Percentiles rank a stretch among this genome's conserved stretches.
Conservation (phyloP, 139 green algal genomes). For the Picochlorum sp. region DNA sequence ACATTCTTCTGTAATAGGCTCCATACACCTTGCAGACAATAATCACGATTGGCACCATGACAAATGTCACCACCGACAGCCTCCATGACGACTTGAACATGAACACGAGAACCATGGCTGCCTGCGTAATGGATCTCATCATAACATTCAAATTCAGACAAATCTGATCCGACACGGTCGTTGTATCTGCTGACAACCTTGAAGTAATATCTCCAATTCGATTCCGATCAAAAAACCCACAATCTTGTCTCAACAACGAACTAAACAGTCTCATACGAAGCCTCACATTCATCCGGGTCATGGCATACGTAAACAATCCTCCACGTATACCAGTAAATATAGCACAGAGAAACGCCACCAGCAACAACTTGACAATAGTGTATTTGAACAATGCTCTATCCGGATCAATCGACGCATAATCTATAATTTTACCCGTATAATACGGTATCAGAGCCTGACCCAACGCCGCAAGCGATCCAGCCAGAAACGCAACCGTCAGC, state of each 20-base stretch:
- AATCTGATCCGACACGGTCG: slow-evolving; percentile 59
- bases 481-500: slow-evolving; percentile 43
- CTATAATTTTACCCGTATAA: slow-evolving; percentile 64
- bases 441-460: slow-evolving; percentile 60
- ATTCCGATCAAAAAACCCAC: slow-evolving; percentile 68
- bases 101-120: slow-evolving; percentile 65
- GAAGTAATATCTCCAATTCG: slow-evolving; percentile 49
- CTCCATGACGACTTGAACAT: slow-evolving; percentile 76
- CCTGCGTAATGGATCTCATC: slow-evolving; percentile 43
- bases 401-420: slow-evolving; percentile 66
- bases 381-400: slow-evolving; percentile 35
- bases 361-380: slow-evolving; percentile 52
- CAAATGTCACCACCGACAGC: slow-evolving; percentile 71
- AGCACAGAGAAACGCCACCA: slow-evolving; percentile 42
- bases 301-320: slow-evolving; percentile 58
- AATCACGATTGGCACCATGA: slow-evolving; percentile 64
- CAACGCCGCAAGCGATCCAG: slow-evolving; percentile 50
- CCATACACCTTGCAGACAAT: slow-evolving; percentile 73
- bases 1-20: slow-evolving; percentile 53
- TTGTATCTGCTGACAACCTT: slow-evolving; percentile 67
- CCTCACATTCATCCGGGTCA: slow-evolving; percentile 28
- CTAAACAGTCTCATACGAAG: slow-evolving; percentile 42
- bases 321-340: slow-evolving; percentile 63
- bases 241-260: slow-evolving; percentile 63
- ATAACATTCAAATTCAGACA: slow-evolving; percentile 75